These are phyloP conservation scores for Monilinia aucupariae DNA, from an alignment of 2,329 filamentous ascomycete species.

Conservation along the genomic window DNA sequence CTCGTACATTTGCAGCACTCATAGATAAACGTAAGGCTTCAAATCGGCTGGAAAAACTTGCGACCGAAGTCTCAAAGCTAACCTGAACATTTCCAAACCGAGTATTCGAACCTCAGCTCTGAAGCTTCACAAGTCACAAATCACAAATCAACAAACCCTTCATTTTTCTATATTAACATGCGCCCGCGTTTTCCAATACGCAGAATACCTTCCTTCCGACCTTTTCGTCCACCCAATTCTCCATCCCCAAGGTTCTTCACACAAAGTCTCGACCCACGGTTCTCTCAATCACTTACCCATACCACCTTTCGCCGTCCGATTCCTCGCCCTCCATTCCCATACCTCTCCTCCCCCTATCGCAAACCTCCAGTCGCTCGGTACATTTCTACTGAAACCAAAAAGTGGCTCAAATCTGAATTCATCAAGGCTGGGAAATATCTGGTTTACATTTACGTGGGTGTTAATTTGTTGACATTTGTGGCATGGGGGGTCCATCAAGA, in stretches of 20 bases:
- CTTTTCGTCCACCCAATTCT: conserved; percentile 36
- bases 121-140: not conserved
- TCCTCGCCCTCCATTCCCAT: conserved; percentile 58
- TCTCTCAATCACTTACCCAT: conserved; percentile 16
- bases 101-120: not conserved
- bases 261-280: conserved; percentile 42
- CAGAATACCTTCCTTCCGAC: conserved; percentile 40
- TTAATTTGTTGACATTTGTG: conserved; percentile 54
- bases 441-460: conserved; percentile 57
- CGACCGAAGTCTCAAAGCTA: conserved; percentile 4
- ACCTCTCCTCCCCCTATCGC: conserved; percentile 46
- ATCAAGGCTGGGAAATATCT: conserved; percentile 65
- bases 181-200: conserved; percentile 35
- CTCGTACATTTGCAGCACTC: not conserved
- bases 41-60: conserved; percentile 11
- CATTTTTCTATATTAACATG: conserved; percentile 21
- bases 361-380: conserved; percentile 52
- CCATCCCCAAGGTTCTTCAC: conserved; percentile 48
- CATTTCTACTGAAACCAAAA: conserved; percentile 71
- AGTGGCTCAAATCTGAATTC: conserved; percentile 65
- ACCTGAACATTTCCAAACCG: not conserved
- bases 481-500: conserved; percentile 67
- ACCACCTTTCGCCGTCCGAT: conserved; percentile 20
- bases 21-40: too few relatives aligned
- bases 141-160: not conserved